A percentile compares a stretch with the other conserved stretches of the same genome.
phyloP scores from a whole-genome alignment of 176 grass and related monocot species.

The Eleusine indica region DNA sequence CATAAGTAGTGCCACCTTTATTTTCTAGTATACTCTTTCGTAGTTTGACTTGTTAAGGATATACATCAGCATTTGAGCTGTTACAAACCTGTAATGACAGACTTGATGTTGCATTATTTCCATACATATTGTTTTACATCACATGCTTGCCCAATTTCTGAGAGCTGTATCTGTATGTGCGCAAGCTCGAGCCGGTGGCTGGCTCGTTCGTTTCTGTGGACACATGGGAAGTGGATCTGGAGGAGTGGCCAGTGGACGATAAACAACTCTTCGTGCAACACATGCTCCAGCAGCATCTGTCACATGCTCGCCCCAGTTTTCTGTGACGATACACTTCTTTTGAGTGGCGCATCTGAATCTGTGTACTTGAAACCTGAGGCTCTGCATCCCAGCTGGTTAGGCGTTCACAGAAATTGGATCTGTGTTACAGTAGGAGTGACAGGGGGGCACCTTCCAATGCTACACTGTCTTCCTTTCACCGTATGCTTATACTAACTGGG shows the following conservation, averaged over 20 bases:
- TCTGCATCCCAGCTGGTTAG: conserved; percentile 39
- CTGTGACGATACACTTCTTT: conserved; percentile 14
- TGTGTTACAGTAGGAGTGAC: conserved; percentile 38
- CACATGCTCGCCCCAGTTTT: conserved; percentile 52
- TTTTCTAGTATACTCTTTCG: neutral
- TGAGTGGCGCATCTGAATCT: conserved; percentile 44
- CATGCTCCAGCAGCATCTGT: conserved; percentile 37
- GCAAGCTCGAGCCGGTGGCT: neutral
- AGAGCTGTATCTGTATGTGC: conserved; percentile 30
- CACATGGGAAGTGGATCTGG: too few species aligned
- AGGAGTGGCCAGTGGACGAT: conserved; percentile 41
- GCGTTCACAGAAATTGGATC: conserved; percentile 40
- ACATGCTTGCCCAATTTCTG: conserved; percentile 31
- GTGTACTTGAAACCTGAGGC: conserved; percentile 56
- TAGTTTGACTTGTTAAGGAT: conserved; percentile 19
- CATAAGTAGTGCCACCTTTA: conserved; percentile 20
- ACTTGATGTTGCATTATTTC: conserved; percentile 33
- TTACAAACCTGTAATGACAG: conserved; percentile 27
- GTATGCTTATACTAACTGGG: neutral
- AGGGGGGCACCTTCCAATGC: conserved; percentile 38
- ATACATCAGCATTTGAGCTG: conserved; percentile 38
- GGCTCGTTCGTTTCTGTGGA: conserved; percentile 8
- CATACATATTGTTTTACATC: conserved; percentile 15
- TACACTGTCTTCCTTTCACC: conserved; percentile 2
- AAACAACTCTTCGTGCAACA: conserved; percentile 45